phyloP scores from a whole-genome alignment of 208 protist species.

The Trypanosoma platydactyli region DNA sequence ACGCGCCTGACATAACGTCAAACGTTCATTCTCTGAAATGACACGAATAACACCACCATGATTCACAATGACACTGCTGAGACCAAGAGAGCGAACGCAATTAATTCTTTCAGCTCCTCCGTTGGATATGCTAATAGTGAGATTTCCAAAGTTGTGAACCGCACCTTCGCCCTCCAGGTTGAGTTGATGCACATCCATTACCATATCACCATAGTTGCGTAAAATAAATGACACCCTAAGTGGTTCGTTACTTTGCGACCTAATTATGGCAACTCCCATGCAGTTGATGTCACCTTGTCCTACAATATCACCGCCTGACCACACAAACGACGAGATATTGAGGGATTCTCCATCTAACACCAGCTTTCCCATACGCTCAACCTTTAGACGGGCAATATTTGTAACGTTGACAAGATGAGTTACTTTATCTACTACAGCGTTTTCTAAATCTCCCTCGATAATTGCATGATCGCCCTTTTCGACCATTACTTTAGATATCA shows the following conservation, averaged over 20 bases:
- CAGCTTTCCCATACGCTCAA: conserved; percentile 63
- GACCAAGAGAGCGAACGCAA: conserved; percentile 51
- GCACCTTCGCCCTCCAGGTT: conserved; percentile 53
- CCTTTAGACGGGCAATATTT: conserved; percentile 55
- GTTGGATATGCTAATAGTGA: conserved; percentile 60
- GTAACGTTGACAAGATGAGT: conserved; percentile 48
- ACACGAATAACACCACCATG: conserved; percentile 55
- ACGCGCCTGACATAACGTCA: conserved; percentile 53
- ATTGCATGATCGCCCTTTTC: conserved; percentile 53
- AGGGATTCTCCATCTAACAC: conserved; percentile 56
- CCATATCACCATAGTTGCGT: conserved; percentile 80
- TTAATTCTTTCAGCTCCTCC: conserved; percentile 60
- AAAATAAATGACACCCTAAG: conserved; percentile 55
- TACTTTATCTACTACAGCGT: conserved; percentile 64
- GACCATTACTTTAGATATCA: conserved; percentile 66
- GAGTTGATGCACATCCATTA: conserved; percentile 75
- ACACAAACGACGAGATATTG: conserved; percentile 78
- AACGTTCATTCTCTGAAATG: conserved; percentile 48
- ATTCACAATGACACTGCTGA: conserved; percentile 61
- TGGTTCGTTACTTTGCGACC: conserved; percentile 67
- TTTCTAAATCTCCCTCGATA: conserved; percentile 48
- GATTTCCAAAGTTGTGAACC: conserved; percentile 80
- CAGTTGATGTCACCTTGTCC: conserved; percentile 71
- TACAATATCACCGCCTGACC: conserved; percentile 73
- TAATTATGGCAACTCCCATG: conserved; percentile 56